Evolutionary conservation across 2,329 filamentous ascomycete species (phyloP), one percentile per base, ranked within the genome.

Genomic region (Monosporascus sp.): DNA sequence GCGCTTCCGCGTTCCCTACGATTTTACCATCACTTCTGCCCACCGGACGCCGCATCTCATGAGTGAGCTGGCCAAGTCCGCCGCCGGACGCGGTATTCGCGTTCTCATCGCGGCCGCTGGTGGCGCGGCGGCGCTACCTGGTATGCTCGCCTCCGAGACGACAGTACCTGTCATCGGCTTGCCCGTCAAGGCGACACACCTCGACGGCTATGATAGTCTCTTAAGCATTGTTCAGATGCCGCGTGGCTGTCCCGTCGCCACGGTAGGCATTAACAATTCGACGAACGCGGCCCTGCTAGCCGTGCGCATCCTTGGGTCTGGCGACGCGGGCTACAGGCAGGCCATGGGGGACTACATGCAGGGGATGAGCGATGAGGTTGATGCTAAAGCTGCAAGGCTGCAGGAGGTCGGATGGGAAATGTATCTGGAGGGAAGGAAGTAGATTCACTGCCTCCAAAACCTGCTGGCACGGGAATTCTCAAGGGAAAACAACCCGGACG

Each of bases 161-260:
- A 46, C 20, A 2, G 70, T 92, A 17, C 88, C 88, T 0, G 88
- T 91, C 3, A 89, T 92, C 53, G 88, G 88, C 5, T 85, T 92
- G 1, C 88, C 88, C 0, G 85, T 92, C 26, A 89, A 87, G 72
- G 88, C 85, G 0, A 88, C 85, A 20, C 81, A 84, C 22, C 71
- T 91, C 6, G 88, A 90, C 63, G 88, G 88, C 3, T 73, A 86
- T 55, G 88, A 91, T 65, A 86, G 82, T 56, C 71, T 91, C 51
- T 73, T 87, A 51, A 87, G 83, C 62, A 91, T 91, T 59, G 86
- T 89, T 4, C 87, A 91, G 66, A 91, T 91, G 88, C 88, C 88
- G 6, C 71, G 80, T 63, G 88, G 88, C 14, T 81, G 86, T 49
- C 88, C 88, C 9, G 85, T 86, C 15, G 87, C 88, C 6, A 91